Evolutionary conservation across 129 eudicot species (phyloP), one percentile per base, ranked within the genome.

Genomic region (Apium graveolens): DNA sequence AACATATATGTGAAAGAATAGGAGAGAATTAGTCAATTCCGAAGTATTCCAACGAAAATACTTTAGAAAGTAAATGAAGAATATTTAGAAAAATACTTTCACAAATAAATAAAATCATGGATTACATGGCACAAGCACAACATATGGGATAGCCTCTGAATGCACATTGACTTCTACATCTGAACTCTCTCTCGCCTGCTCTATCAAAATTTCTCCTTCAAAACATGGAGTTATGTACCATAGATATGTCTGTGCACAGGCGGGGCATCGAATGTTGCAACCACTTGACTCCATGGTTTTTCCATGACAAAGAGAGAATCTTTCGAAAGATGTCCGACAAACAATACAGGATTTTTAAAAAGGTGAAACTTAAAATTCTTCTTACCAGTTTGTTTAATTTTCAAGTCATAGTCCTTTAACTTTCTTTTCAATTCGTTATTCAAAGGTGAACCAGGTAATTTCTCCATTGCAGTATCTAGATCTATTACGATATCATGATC

Each of bases 191-290:
- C 82, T 82, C 73, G 78, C 70, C 86, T 76, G 81, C 77, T 51
- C 82, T 55, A 55, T 45, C 72, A 20, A 70, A 66, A 73, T 42
- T 29, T 51, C 27, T 73, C 27, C 65, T 9, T 26, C 16, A 26
- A 26, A n/a, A 20, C 70, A 34, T 35, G 78, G 62, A 31, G 46
- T 83, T 86, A 94, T 78, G 97, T 87, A 82, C 98, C 97, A 45
- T 78, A 96, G 78, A 95, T 82, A 82, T 92, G 96, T 85, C 89
- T 92, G 84, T 92, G 97, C 72, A 86, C 90, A 43, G 97, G 97
- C 68, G 76, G 87, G 37, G 93, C 65, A 76, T 92, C 97, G 5
- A 92, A 87, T 32, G 85, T 79, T 78, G 82, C 83, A 55, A 87
- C 89, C 45, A 92, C 96, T 87, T 87, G 83, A 83, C 82, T 79